Percentiles rank a stretch among this genome's conserved stretches.
Conservation (phyloP, 2,329 filamentous ascomycete species). For the Colletotrichum melonis region DNA sequence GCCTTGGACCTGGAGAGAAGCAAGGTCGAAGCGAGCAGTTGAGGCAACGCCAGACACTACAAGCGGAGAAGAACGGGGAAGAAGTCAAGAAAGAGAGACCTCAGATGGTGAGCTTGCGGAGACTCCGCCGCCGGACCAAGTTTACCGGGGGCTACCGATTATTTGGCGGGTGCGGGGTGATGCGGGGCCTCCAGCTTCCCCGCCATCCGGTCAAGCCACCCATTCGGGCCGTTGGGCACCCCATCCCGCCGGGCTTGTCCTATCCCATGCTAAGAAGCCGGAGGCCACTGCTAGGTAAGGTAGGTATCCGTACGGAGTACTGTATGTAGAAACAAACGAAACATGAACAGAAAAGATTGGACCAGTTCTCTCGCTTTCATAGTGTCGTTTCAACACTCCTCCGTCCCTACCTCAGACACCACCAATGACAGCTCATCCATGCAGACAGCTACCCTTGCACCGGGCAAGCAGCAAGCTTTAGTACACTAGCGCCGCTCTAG, state of each 20-base stretch:
- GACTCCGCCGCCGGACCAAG: constrained; percentile 17
- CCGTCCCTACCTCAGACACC: neutral
- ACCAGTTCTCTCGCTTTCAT: neutral
- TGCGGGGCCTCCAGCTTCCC: constrained; percentile 7
- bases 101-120: constrained; percentile 22
- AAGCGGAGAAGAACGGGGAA: too few species aligned
- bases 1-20: neutral
- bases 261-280: neutral
- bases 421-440: constrained; percentile 11
- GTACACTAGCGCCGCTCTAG: neutral
- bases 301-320: too few species aligned
- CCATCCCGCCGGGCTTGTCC: neutral
- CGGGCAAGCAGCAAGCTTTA: neutral
- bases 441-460: neutral
- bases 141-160: neutral
- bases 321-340: neutral
- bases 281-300: neutral
- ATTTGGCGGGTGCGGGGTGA: constrained; percentile 24
- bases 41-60: neutral
- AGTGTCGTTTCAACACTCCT: neutral
- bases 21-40: neutral
- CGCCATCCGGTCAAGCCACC: constrained; percentile 33
- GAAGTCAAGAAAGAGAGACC: neutral
- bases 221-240: constrained; percentile 33
- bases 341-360: neutral